Evolutionary conservation across 2,329 filamentous ascomycete species (phyloP).

Genomic region (Botryosphaeria dothidea): DNA sequence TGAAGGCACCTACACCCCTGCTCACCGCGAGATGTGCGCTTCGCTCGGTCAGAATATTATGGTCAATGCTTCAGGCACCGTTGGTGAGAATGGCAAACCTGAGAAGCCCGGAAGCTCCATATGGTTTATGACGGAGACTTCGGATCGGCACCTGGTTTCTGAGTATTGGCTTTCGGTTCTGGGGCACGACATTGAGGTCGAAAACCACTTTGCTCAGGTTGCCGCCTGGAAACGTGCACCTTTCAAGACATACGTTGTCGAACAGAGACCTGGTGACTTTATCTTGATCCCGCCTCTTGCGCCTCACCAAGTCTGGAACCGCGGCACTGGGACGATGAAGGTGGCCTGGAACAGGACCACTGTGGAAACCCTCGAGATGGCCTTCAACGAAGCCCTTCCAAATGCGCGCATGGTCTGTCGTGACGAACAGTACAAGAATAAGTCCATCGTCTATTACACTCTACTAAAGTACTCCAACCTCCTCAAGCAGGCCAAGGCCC

Average conservation of each 20-base stretch:
- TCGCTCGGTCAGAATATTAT: slow-evolving; percentile 97
- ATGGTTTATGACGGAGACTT: slow-evolving; percentile 98
- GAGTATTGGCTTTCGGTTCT: slow-evolving; percentile 93
- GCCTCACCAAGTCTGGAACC: slow-evolving; percentile 97
- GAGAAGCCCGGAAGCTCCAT: slow-evolving; percentile 82
- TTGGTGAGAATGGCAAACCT: slow-evolving; percentile 67
- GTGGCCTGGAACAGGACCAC: slow-evolving; percentile 97
- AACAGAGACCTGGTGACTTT: slow-evolving; percentile 87
- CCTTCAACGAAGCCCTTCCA: slow-evolving; percentile 81
- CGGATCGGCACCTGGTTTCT: slow-evolving; percentile 84
- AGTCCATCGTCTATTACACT: slow-evolving; percentile 89
- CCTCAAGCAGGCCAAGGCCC: slow-evolving; percentile 59
- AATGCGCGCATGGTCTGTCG: slow-evolving; percentile 89
- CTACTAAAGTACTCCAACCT: slow-evolving; percentile 72
- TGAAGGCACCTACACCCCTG: slow-evolving; percentile 93
- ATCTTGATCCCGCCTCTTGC: slow-evolving; percentile 91
- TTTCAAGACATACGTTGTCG: slow-evolving; percentile 89
- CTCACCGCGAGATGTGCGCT: slow-evolving; percentile 97
- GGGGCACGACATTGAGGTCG: slow-evolving; percentile 94
- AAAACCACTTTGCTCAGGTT: slow-evolving; percentile 93
- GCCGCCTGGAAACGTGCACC: slow-evolving; percentile 95
- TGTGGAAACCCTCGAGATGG: slow-evolving; percentile 84
- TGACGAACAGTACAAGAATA: slow-evolving; percentile 99
- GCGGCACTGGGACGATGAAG: slow-evolving; percentile 93
- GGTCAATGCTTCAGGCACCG: slow-evolving; percentile 77